Evolutionary conservation across 106 monocot genomes (phyloP), one percentile per base, ranked within the genome.

Genomic region (Dendrobium nobile): DNA sequence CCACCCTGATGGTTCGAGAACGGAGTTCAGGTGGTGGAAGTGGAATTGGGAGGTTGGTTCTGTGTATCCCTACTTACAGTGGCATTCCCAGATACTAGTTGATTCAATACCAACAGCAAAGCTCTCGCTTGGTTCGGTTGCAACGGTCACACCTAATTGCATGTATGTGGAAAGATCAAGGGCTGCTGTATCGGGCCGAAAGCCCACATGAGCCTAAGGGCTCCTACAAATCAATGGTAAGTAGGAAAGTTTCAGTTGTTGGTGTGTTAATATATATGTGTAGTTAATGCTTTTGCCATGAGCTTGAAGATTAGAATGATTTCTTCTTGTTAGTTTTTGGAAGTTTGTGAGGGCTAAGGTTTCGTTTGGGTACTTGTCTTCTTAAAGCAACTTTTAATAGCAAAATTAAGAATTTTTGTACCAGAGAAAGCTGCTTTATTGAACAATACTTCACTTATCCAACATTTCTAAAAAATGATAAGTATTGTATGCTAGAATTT

Each of bases 101-200:
- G 98, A 98, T 67, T 98, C 98, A 0, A 84, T 91, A 1, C 98
- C 98, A 7, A 92, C 95, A 0, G 94, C 94, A 0, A 94, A 95
- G 84, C 87, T 98, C 40, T 95, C 98, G 0, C 88, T 92, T 7
- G 95, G 91, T 1, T 99, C 95, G 3, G 95, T 99, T 0, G 95
- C 92, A 0, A 99, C 98, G 2, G 98, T 99, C 4, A 99, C 77
- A 95, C 77, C 92, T 99, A 81, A 99, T 99, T 41, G 91, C 95
- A 11, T 99, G 98, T 75, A 99, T 2, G 95, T 95, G 4, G 98
- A 95, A 48, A 86, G 83, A 98, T 98, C 81, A 98, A 95, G 93
- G 80, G 85, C 87, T 61, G 91, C 92, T 2, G 92, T 98, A 48
- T 73, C 86, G 9, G 89, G 84, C n/a, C 28, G 98, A 92, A 1